Conservation (phyloP, 1,139 yeast genomes). For the Pichia sp. region DNA sequence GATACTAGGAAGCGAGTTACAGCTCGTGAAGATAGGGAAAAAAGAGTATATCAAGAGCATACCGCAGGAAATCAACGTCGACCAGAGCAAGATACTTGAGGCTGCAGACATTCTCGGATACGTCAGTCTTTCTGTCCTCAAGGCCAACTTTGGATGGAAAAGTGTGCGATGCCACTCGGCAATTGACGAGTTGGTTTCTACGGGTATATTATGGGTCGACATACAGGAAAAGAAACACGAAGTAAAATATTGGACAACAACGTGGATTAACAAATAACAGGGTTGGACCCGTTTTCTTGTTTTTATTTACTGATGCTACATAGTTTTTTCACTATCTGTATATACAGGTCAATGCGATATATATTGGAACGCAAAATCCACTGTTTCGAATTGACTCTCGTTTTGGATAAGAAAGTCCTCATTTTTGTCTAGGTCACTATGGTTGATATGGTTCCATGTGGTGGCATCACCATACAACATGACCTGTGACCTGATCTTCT, state of each 20-base stretch:
- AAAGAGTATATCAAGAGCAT: constrained; percentile 35
- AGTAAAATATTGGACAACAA: constrained; percentile 60
- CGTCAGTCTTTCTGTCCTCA: constrained; percentile 57
- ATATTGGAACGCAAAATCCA: constrained; percentile 88
- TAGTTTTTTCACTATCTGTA: not conserved
- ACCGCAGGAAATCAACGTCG: constrained; percentile 48
- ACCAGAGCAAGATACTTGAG: constrained; percentile 67
- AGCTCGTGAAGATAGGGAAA: constrained; percentile 32
- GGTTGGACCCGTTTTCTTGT: not conserved
- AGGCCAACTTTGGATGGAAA: constrained; percentile 75
- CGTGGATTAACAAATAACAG: constrained; percentile 37
- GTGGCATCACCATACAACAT: constrained; percentile 98
- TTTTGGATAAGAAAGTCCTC: constrained; percentile 74
- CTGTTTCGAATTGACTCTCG: constrained; percentile 64
- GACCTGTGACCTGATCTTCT: constrained; percentile 64
- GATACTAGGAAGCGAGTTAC: constrained; percentile 32
- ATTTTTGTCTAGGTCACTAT: constrained; percentile 52
- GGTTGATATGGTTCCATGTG: constrained; percentile 90
- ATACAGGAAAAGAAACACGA: constrained; percentile 45
- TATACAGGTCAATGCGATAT: constrained; percentile 55
- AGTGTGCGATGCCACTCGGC: constrained; percentile 55
- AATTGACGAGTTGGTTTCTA: constrained; percentile 72
- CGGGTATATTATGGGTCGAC: constrained; percentile 84
- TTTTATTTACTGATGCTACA: not conserved
- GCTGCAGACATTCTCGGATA: constrained; percentile 67